Evolutionary conservation across 129 eudicot species (phyloP), one percentile per base, ranked within the genome.

Genomic region (Kitagawia praeruptora): DNA sequence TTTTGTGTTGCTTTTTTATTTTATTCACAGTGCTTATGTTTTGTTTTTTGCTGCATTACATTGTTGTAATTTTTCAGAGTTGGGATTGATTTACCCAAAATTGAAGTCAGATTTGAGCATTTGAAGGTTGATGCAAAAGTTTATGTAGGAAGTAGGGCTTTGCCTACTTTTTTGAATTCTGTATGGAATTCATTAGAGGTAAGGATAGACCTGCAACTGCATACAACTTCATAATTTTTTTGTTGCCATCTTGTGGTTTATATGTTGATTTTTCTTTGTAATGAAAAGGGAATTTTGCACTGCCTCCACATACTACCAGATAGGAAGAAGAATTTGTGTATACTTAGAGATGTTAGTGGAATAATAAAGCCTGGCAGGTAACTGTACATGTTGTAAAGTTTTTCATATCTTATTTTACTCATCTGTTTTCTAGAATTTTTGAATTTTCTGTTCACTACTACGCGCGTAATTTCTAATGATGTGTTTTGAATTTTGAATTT

Each of bases 101-200:
- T 93, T 44, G 96, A 93, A 87, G 96, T 93, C 21, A 83, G 89
- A 61, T 93, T 81, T 64, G 86, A 93, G 84, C 92, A 93, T 79
- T 80, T 93, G 48, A 89, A 76, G 41, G 85, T 93, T 34, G 96
- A 88, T 69, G 92, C 91, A 34, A 87, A 89, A 78, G 78, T 91
- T 74, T 80, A 86, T 85, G 88, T 86, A 21, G 96, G 94, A 44
- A 81, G 92, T 41, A 82, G 98, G 83, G 91, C 93, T 67, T 44
- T 93, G 77, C 98, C 98, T 47, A 82, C 94, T n/a, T 83, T 93
- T 28, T 19, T 87, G 73, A 93, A 93, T 75, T 91, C 87, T 81
- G 75, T 58, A 76, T 71, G 81, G 70, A 84, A 80, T 51, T 1
- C 80, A 15, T 37, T 84, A 16, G 96, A 93, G 98, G 98, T 93